Conservation (phyloP, 2,329 filamentous ascomycete species). For the Aaosphaeria pasadenensis region DNA sequence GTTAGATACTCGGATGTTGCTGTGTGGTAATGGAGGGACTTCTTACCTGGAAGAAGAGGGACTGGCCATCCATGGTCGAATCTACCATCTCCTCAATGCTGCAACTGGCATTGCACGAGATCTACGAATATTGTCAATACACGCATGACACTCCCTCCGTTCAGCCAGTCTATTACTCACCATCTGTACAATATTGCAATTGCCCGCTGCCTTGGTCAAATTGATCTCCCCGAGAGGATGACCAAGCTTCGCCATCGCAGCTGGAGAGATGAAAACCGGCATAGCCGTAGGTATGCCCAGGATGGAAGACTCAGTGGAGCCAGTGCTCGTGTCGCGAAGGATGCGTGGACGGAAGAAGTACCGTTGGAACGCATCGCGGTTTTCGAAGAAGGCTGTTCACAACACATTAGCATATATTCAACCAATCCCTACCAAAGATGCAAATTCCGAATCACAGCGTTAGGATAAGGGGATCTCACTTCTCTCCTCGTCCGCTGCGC, state of each 20-base stretch:
- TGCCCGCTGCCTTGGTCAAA: constrained; percentile 49
- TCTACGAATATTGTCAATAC: constrained; percentile 16
- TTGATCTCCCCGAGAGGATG: constrained; percentile 50
- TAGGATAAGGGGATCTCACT: too few species aligned
- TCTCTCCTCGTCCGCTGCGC: neutral
- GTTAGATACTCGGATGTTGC: constrained; percentile 24
- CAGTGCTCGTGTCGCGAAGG: constrained; percentile 47
- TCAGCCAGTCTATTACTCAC: too few species aligned
- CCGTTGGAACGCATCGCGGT: constrained; percentile 53
- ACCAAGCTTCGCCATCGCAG: constrained; percentile 38
- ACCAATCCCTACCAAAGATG: too few species aligned
- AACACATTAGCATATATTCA: too few species aligned
- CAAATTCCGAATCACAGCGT: too few species aligned
- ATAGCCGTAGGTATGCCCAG: constrained; percentile 53
- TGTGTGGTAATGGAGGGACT: neutral
- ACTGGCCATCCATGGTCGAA: constrained; percentile 1
- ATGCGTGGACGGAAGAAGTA: constrained; percentile 50
- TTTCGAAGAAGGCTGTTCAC: constrained; percentile 48
- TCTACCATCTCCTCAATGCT: constrained; percentile 30
- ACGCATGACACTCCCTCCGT: too few species aligned
- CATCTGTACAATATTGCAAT: constrained; percentile 51
- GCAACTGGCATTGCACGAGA: constrained; percentile 32
- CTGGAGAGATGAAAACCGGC: constrained; percentile 55
- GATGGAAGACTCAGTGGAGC: constrained; percentile 44
- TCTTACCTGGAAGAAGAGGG: neutral